Percentiles rank a stretch among this genome's conserved stretches.
These are phyloP conservation scores for Amorphotheca resinae DNA, from an alignment of 495 filamentous ascomycete genomes.

Conservation along the genomic window DNA sequence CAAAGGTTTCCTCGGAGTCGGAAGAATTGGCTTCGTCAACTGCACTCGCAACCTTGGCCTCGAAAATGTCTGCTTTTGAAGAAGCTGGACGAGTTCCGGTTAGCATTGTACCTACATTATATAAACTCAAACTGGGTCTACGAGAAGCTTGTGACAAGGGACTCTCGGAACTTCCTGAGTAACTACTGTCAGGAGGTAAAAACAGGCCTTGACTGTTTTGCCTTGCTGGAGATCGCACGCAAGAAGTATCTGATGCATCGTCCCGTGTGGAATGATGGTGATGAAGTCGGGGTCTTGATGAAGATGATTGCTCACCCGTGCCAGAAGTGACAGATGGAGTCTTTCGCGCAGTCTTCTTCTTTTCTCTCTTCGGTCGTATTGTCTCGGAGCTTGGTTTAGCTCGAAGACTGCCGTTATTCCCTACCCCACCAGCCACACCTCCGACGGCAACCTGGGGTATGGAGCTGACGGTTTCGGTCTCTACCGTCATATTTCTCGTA, in stretches of 20 bases:
- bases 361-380: slow-evolving; percentile 83
- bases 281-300: slow-evolving; percentile 20
- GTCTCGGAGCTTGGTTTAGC: slow-evolving; percentile 86
- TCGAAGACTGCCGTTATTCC: slow-evolving; percentile 59
- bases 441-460: slow-evolving; percentile 79
- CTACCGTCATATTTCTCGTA: slow-evolving; percentile 88
- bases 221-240: slow-evolving; percentile 21
- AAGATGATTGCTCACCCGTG: slow-evolving; percentile 49
- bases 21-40: slow-evolving; percentile 88
- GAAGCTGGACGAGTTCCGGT: slow-evolving; percentile 51
- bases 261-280: slow-evolving; percentile 20
- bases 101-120: slow-evolving; percentile 36
- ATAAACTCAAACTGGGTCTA: slow-evolving; percentile 11
- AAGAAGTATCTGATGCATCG: slow-evolving; percentile 24
- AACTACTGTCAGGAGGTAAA: slow-evolving; percentile 5
- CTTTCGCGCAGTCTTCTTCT: slow-evolving; percentile 66
- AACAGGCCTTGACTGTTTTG: slow-evolving; percentile 28
- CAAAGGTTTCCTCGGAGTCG: slow-evolving; percentile 96
- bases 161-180: slow-evolving; percentile 12
- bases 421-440: slow-evolving; percentile 50
- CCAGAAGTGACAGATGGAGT: slow-evolving; percentile 55
- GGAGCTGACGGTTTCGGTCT: slow-evolving; percentile 90
- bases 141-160: slow-evolving; percentile 6
- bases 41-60: slow-evolving; percentile 88
- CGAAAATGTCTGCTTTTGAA: slow-evolving; percentile 96